Evolutionary conservation across 306 rosid genomes (phyloP).

Genomic region (Betula pendula): DNA sequence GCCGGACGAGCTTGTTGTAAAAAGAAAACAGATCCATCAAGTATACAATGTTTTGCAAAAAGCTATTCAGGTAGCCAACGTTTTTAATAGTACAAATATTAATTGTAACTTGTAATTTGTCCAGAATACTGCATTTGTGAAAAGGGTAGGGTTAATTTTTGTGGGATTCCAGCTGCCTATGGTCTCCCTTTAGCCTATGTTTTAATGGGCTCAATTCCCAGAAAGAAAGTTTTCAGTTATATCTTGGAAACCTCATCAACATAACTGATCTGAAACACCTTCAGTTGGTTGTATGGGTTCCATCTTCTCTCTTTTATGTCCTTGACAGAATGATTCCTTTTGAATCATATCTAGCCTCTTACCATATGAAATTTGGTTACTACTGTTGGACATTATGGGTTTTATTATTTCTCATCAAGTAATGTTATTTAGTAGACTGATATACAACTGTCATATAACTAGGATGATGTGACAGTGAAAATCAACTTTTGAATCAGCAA

Average conservation of each 20-base stretch:
- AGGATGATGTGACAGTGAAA: too few species aligned
- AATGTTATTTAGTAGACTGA: too few species aligned
- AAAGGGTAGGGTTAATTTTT: neutral
- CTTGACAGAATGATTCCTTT: neutral
- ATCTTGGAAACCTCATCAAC: neutral
- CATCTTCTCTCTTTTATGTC: neutral
- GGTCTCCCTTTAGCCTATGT: neutral
- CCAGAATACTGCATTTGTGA: neutral
- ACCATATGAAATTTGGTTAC: neutral
- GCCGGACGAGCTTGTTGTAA: conserved; percentile 25
- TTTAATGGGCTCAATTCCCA: neutral
- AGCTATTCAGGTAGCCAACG: conserved; percentile 31
- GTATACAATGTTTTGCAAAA: conserved; percentile 27
- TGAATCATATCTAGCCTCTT: neutral
- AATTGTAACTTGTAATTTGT: neutral
- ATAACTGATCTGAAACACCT: conserved; percentile 2
- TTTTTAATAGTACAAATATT: conserved; percentile 1
- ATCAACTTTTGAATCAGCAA: too few species aligned
- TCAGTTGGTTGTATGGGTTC: neutral
- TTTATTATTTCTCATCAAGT: neutral
- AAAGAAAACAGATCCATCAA: conserved; percentile 33
- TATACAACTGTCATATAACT: too few species aligned
- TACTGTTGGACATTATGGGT: neutral
- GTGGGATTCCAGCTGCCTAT: neutral
- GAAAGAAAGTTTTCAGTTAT: neutral